Conservation (phyloP, 768 basidiomycete species). For the Leccinellum luteum region DNA sequence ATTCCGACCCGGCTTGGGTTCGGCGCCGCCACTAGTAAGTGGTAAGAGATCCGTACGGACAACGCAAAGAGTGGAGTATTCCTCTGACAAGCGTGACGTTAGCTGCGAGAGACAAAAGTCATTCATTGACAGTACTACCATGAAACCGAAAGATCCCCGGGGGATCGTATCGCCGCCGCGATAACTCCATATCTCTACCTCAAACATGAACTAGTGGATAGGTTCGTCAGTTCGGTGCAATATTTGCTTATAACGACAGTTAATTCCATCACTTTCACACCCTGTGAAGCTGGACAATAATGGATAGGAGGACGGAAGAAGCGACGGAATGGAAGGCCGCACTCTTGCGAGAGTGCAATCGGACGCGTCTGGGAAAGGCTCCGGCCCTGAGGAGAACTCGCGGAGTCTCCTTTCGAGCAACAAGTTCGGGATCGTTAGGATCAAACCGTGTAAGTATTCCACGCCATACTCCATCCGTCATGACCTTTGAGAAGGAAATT, state of each 20-base stretch:
- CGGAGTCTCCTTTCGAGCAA: slow-evolving; percentile 62
- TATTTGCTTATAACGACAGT: slow-evolving; percentile 81
- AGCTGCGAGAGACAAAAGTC: neutral
- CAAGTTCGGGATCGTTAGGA: slow-evolving; percentile 61
- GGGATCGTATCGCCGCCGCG: slow-evolving; percentile 65
- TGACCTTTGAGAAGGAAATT: slow-evolving; percentile 51
- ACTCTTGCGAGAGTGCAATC: slow-evolving; percentile 76
- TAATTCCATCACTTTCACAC: slow-evolving; percentile 76
- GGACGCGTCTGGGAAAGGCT: slow-evolving; percentile 77
- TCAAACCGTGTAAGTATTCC: slow-evolving; percentile 70
- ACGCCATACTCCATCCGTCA: slow-evolving; percentile 86
- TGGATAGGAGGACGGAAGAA: slow-evolving; percentile 7
- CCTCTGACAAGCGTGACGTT: slow-evolving; percentile 41
- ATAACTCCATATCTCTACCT: slow-evolving; percentile 84
- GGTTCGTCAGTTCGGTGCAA: slow-evolving; percentile 74
- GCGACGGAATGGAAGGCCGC: slow-evolving; percentile 23
- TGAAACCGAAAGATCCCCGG: slow-evolving; percentile 70
- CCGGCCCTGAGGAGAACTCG: slow-evolving; percentile 75
- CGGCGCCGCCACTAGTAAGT: slow-evolving; percentile 66
- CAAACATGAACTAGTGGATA: slow-evolving; percentile 77
- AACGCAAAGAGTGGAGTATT: slow-evolving; percentile 74
- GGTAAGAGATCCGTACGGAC: slow-evolving; percentile 77
- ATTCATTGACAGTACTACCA: slow-evolving; percentile 16
- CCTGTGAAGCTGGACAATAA: slow-evolving; percentile 35
- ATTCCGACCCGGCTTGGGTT: slow-evolving; percentile 58